Evolutionary conservation across 306 rosid species (phyloP).

Genomic region (Lathyrus tuberosus): DNA sequence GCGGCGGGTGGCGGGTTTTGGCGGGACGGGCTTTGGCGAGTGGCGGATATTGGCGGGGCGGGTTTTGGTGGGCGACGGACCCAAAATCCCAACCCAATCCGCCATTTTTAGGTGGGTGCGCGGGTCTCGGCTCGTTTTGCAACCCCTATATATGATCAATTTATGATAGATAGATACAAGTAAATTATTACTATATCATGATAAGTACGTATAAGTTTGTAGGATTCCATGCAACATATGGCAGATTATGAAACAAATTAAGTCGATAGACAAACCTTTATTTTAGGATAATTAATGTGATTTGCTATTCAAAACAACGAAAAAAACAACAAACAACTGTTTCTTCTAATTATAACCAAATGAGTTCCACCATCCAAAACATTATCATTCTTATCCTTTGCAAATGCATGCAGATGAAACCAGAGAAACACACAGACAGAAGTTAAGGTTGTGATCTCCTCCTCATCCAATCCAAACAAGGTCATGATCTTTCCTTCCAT

Average conservation of each 20-base stretch:
- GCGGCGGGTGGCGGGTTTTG: no score
- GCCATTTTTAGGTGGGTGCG: no score
- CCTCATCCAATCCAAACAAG: slow-evolving; percentile 35
- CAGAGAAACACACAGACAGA: slow-evolving; percentile 23
- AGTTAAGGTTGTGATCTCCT: slow-evolving; percentile 1
- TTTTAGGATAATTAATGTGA: slow-evolving; percentile 53
- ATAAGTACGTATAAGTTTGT: neutral
- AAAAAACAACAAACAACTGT: neutral
- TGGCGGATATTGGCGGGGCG: no score
- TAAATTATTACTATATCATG: neutral
- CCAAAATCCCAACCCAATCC: no score
- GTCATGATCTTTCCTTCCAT: slow-evolving; percentile 59
- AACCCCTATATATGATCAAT: no score
- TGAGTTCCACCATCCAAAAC: slow-evolving; percentile 54
- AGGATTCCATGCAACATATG: neutral
- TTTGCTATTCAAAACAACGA: slow-evolving; percentile 21
- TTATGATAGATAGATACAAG: neutral
- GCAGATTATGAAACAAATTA: neutral
- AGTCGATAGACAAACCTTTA: slow-evolving; percentile 54
- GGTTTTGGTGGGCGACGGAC: no score
- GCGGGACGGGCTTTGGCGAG: no score
- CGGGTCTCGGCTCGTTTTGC: no score
- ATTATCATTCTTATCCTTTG: slow-evolving; percentile 20
- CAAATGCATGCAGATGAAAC: slow-evolving; percentile 26
- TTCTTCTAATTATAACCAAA: slow-evolving; percentile 56